Percentiles rank a stretch among this genome's conserved stretches.
phyloP scores from a whole-genome alignment of 2,329 filamentous ascomycete genomes.

The Ascocoryne sarcoides region DNA sequence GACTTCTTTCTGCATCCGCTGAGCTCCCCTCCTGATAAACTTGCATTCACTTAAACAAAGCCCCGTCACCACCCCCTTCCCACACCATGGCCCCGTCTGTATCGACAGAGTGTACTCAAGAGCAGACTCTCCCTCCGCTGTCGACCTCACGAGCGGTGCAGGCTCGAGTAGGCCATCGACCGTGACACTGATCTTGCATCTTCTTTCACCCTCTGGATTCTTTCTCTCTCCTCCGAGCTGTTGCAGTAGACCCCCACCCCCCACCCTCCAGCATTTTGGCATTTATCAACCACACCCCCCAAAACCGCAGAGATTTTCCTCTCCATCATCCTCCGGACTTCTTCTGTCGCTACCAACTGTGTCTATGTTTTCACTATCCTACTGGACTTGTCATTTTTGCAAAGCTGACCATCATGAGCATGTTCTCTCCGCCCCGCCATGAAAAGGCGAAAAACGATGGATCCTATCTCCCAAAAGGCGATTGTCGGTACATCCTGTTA shows the following conservation, averaged over 20 bases:
- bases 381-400: slow-evolving; percentile 19
- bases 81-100: slow-evolving; percentile 1
- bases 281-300: slow-evolving; percentile 8
- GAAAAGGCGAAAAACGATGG: slow-evolving; percentile 28
- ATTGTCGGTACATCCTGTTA: slow-evolving; percentile 51
- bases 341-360: slow-evolving; percentile 10
- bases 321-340: slow-evolving; percentile 1
- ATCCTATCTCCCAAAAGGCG: slow-evolving; percentile 44
- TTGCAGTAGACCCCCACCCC: slow-evolving; percentile 8
- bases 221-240: too few species aligned
- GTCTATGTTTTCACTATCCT: slow-evolving; percentile 18
- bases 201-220: too few species aligned
- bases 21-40: slow-evolving; percentile 8
- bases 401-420: slow-evolving; percentile 15
- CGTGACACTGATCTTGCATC: too few species aligned
- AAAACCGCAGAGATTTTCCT: slow-evolving; percentile 2
- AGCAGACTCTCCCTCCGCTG: too few species aligned
- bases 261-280: slow-evolving; percentile 5
- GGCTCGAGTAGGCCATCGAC: too few species aligned
- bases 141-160: too few species aligned
- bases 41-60: slow-evolving; percentile 10
- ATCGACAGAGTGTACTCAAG: neutral
- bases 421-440: slow-evolving; percentile 24
- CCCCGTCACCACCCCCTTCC: slow-evolving; percentile 2
- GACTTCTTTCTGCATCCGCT: neutral